phyloP scores from a whole-genome alignment of 2,329 filamentous ascomycete species.

The Pseudocercospora fijiensis region DNA sequence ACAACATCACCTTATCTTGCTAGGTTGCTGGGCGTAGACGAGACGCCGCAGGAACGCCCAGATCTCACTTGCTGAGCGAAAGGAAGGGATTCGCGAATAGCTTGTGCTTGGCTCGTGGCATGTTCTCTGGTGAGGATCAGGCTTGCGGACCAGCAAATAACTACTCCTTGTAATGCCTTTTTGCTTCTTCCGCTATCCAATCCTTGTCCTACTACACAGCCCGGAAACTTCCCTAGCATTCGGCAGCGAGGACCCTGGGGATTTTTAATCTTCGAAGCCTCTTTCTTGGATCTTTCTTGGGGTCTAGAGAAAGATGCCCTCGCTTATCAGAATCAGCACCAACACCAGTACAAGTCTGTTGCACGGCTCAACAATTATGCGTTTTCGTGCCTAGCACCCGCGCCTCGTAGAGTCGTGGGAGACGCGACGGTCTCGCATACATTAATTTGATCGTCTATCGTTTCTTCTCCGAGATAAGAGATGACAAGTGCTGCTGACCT shows the following conservation, averaged over 20 bases:
- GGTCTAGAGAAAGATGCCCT: background rate
- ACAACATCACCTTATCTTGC: slow-evolving; percentile 11
- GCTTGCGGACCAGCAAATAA: background rate
- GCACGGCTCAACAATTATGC: background rate
- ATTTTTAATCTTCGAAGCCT: background rate
- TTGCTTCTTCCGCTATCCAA: background rate
- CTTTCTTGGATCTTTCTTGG: background rate
- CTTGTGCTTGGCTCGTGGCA: slow-evolving; percentile 10
- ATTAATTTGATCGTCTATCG: background rate
- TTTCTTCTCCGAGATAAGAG: background rate
- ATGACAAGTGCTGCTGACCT: background rate
- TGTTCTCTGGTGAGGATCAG: background rate
- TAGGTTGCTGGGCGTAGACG: slow-evolving; percentile 4
- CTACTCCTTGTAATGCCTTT: background rate
- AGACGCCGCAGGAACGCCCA: slow-evolving; percentile 6
- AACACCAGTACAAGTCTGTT: background rate
- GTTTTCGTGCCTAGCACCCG: slow-evolving; percentile 5
- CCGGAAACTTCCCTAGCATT: background rate
- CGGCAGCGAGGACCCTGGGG: background rate
- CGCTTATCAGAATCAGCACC: too few species aligned
- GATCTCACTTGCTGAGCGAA: background rate
- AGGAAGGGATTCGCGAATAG: slow-evolving; percentile 4
- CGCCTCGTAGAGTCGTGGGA: slow-evolving; percentile 7
- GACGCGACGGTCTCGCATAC: background rate
- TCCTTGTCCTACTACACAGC: background rate